phyloP scores from a whole-genome alignment of 2,329 filamentous ascomycete species.

The Lanzia echinophila region DNA sequence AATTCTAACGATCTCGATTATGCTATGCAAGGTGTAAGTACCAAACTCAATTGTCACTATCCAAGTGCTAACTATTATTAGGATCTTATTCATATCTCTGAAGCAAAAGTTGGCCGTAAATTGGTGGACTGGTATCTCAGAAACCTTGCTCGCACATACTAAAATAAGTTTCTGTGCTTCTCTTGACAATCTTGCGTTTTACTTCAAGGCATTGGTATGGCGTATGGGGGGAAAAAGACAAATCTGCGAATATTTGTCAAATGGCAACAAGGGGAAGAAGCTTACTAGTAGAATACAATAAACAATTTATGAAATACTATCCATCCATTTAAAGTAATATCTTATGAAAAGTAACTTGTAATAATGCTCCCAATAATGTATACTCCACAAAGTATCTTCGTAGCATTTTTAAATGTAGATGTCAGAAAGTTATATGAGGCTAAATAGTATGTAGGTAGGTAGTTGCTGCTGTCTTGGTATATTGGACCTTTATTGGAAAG shows the following conservation, averaged over 20 bases:
- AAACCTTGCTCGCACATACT: conserved; percentile 94
- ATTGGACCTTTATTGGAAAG: neutral
- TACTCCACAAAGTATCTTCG: neutral
- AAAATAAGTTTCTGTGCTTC: conserved; percentile 31
- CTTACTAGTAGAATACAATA: conserved; percentile 7
- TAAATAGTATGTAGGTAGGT: neutral
- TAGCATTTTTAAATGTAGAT: neutral
- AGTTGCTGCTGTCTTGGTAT: neutral
- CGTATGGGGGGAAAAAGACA: conserved; percentile 9
- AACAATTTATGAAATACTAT: conserved; percentile 6
- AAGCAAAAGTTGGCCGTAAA: conserved; percentile 96
- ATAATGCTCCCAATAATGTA: no score
- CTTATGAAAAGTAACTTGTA: no score
- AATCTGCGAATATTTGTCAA: conserved; percentile 5
- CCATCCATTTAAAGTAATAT: no score
- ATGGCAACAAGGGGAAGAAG: conserved; percentile 4
- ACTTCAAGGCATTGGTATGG: conserved; percentile 26
- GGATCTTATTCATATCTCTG: conserved; percentile 97
- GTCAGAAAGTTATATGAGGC: neutral
- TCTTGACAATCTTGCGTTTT: conserved; percentile 19
- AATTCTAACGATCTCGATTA: conserved; percentile 96
- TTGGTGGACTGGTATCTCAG: conserved; percentile 98
- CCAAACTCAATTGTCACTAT: neutral
- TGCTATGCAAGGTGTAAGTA: conserved; percentile 82
- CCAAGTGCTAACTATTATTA: conserved; percentile 32